Conservation (phyloP, 2,329 filamentous ascomycete species). For the Aspergillus sp. region DNA sequence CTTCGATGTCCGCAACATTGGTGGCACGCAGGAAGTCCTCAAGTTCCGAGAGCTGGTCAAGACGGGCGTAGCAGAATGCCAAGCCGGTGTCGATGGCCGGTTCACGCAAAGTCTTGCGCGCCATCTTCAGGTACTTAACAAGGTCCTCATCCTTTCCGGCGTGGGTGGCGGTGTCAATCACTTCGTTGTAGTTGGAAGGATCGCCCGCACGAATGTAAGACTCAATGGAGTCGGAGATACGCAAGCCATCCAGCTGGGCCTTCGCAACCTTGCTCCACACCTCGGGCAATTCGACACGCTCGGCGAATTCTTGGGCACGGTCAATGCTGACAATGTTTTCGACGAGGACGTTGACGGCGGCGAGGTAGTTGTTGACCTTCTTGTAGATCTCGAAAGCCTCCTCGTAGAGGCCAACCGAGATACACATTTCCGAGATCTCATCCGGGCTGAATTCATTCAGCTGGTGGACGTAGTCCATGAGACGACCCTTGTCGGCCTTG, state of each 20-base stretch:
- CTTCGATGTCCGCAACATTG: constrained; percentile 94
- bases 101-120: constrained; percentile 93
- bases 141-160: constrained; percentile 98
- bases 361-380: constrained; percentile 87
- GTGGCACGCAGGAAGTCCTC: constrained; percentile 93
- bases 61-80: constrained; percentile 88
- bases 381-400: constrained; percentile 99
- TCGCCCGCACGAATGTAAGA: constrained; percentile 96
- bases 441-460: constrained; percentile 86
- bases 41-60: constrained; percentile 86
- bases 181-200: constrained; percentile 88
- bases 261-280: constrained; percentile 99
- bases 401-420: constrained; percentile 91
- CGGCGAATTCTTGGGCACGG: constrained; percentile 90
- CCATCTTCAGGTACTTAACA: constrained; percentile 95
- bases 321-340: constrained; percentile 98
- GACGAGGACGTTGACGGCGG: constrained; percentile 86
- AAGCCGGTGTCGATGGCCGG: constrained; percentile 89
- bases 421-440: constrained; percentile 89
- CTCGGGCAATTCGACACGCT: constrained; percentile 88
- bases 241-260: constrained; percentile 92
- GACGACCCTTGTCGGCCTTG: constrained; percentile 90
- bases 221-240: constrained; percentile 87
- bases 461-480: constrained; percentile 95
- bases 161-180: constrained; percentile 92